Evolutionary conservation across 345 rosid genomes (phyloP), one percentile per base, ranked within the genome.

Genomic region (Aquilaria sinensis): DNA sequence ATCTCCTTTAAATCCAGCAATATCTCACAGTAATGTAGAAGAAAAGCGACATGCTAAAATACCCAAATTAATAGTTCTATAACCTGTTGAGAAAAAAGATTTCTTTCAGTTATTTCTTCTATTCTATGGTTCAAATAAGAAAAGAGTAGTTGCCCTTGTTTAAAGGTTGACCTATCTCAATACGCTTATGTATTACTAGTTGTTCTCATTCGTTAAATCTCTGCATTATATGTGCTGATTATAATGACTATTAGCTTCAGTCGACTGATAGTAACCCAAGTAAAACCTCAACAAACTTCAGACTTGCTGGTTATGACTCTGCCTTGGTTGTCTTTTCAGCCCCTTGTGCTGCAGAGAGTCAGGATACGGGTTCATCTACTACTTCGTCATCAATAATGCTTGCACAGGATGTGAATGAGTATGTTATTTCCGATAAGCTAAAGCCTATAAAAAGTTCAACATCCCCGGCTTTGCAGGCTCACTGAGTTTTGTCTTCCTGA

Each of bases 341-440:
- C 68, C 81, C 97, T 67, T 80, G 81, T 66, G 81, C 78, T 63
- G 90, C 84, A n/a, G 96, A 93, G 77, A 83, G 94, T 71, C 96
- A 81, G 78, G 96, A 90, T 59, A 86, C 94, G 9, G 80, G 85
- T 63, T 86, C 93, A 61, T 89, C 92, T 14, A 75, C 92, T 51
- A 77, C 92, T 43, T 70, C 87, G 13, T 79, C 93, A 15, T 78
- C 89, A 13, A 80, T 89, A 76, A 62, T 83, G 64, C 75, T 70
- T 5, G 80, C 85, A 0, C 96, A 87, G 57, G 97, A 93, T 56
- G 67, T 80, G 51, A 88, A 83, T 43, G 97, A 92, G 96, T 93
- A 88, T 46, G 88, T 60, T 72, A 57, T 64, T 47, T 49, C 62
- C 58, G 43, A 37, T 37, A 9, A 37, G 43, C 43, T 37, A 37